Percentiles rank a stretch among this genome's conserved stretches.
phyloP scores from a whole-genome alignment of 345 rosid species.

The Pistacia atlantica region DNA sequence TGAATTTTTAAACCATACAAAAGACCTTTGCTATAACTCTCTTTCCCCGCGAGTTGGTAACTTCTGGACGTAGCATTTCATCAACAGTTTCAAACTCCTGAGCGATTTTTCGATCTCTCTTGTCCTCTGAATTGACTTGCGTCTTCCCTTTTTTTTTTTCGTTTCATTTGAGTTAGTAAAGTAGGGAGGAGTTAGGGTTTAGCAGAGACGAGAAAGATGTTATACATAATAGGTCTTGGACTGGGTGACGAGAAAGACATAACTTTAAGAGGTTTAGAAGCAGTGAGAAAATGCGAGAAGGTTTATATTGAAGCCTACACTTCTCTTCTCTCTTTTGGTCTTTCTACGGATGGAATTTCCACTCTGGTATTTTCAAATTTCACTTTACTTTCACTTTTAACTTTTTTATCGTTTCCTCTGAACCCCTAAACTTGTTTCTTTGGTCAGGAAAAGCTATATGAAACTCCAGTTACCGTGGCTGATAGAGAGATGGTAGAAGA shows the following conservation, averaged over 20 bases:
- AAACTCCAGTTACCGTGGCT: conserved; percentile 61
- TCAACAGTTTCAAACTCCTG: no score
- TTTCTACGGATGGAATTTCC: conserved; percentile 72
- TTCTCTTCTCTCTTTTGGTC: conserved; percentile 88
- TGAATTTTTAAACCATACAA: no score
- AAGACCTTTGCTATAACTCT: no score
- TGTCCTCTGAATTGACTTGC: no score
- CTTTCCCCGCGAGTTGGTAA: no score
- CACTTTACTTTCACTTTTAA: background rate
- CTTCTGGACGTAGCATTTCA: no score
- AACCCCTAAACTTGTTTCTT: conserved; percentile 11
- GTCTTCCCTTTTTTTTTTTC: no score
- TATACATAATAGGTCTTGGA: conserved; percentile 82
- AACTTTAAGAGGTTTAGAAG: conserved; percentile 79
- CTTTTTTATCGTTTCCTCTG: background rate
- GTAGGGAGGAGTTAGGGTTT: conserved; percentile 13
- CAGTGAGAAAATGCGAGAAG: conserved; percentile 71
- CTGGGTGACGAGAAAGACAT: conserved; percentile 86
- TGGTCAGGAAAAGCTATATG: conserved; percentile 70
- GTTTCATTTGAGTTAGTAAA: no score
- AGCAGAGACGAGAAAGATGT: conserved; percentile 43
- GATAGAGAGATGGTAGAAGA: conserved; percentile 96
- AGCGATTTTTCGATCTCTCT: no score
- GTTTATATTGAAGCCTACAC: conserved; percentile 94
- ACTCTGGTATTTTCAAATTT: conserved; percentile 43